Percentiles rank a stretch among this genome's conserved stretches.
Evolutionary conservation across 1,284 basidiomycete species (phyloP).

Genomic region (Apiotrichum siamense): DNA sequence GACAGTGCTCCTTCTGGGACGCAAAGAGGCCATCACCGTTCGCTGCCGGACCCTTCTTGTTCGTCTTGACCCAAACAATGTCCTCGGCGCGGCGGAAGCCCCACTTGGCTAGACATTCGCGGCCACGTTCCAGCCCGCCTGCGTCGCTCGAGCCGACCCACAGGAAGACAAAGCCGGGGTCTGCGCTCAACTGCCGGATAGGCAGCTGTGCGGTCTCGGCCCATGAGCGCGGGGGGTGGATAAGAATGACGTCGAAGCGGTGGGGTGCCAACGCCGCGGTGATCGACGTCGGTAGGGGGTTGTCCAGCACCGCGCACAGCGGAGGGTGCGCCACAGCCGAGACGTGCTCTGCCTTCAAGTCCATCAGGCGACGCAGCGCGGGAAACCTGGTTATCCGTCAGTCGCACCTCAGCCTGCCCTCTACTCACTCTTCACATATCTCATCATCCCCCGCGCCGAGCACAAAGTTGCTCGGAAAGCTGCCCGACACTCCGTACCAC

Average conservation of each 20-base stretch:
- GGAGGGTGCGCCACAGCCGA: constrained; percentile 37
- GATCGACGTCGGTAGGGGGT: constrained; percentile 1
- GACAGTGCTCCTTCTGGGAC: constrained; percentile 88
- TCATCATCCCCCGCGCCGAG: constrained; percentile 74
- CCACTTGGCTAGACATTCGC: constrained; percentile 88
- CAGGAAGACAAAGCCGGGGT: constrained; percentile 88
- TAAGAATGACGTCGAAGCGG: constrained; percentile 85
- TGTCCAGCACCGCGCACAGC: constrained; percentile 27
- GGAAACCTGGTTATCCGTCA: constrained; percentile 61
- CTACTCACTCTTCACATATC: constrained; percentile 83
- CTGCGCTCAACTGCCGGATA: constrained; percentile 74
- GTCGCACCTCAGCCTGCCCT: not conserved
- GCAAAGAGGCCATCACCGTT: constrained; percentile 56
- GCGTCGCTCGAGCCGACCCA: constrained; percentile 92
- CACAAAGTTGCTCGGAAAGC: constrained; percentile 87
- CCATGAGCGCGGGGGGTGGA: constrained; percentile 88
- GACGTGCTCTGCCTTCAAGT: constrained; percentile 59
- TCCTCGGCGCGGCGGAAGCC: constrained; percentile 94
- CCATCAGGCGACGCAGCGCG: constrained; percentile 73
- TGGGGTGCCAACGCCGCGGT: constrained; percentile 16
- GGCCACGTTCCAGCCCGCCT: constrained; percentile 83
- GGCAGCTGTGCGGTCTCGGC: constrained; percentile 73
- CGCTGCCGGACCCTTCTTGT: constrained; percentile 48
- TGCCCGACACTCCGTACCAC: constrained; percentile 79
- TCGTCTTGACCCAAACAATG: constrained; percentile 94